phyloP scores from a whole-genome alignment of 2,329 filamentous ascomycete species.

The Tolypocladium endophyticum region DNA sequence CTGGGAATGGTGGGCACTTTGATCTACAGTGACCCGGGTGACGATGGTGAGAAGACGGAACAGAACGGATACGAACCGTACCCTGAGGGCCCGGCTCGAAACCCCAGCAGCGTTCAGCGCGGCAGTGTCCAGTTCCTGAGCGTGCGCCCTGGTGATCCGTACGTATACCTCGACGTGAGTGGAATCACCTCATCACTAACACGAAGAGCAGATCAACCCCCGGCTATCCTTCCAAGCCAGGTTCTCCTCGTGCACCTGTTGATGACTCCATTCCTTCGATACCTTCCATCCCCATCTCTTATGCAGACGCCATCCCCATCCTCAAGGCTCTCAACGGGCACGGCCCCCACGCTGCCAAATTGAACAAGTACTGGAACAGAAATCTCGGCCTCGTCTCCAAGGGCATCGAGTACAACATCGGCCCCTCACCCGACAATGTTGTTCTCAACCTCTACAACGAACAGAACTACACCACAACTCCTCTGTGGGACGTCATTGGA shows the following conservation, averaged over 20 bases:
- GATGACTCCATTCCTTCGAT: slow-evolving; percentile 68
- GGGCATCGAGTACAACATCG: slow-evolving; percentile 75
- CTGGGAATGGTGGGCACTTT: slow-evolving; percentile 79
- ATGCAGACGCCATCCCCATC: slow-evolving; percentile 73
- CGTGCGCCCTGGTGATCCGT: slow-evolving; percentile 59
- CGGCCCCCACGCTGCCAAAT: slow-evolving; percentile 65
- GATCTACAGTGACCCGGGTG: slow-evolving; percentile 80
- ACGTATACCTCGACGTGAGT: slow-evolving; percentile 4
- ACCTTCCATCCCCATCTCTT: slow-evolving; percentile 85
- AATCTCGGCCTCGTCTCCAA: slow-evolving; percentile 67
- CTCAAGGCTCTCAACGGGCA: slow-evolving; percentile 85
- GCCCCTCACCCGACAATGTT: slow-evolving; percentile 64
- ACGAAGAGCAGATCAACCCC: slow-evolving; percentile 55
- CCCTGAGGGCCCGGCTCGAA: slow-evolving; percentile 74
- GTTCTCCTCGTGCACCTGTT: slow-evolving; percentile 63
- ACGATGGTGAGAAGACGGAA: slow-evolving; percentile 74
- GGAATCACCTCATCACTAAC: neutral
- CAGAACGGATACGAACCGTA: slow-evolving; percentile 71
- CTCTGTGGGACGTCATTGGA: slow-evolving; percentile 86
- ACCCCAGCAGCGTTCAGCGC: slow-evolving; percentile 82
- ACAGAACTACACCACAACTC: slow-evolving; percentile 72
- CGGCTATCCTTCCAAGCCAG: slow-evolving; percentile 87
- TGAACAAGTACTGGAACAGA: slow-evolving; percentile 61
- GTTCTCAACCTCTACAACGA: slow-evolving; percentile 66
- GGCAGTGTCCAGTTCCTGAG: slow-evolving; percentile 79